Evolutionary conservation across 768 basidiomycete species (phyloP).

Genomic region (Mycena kentingensis): DNA sequence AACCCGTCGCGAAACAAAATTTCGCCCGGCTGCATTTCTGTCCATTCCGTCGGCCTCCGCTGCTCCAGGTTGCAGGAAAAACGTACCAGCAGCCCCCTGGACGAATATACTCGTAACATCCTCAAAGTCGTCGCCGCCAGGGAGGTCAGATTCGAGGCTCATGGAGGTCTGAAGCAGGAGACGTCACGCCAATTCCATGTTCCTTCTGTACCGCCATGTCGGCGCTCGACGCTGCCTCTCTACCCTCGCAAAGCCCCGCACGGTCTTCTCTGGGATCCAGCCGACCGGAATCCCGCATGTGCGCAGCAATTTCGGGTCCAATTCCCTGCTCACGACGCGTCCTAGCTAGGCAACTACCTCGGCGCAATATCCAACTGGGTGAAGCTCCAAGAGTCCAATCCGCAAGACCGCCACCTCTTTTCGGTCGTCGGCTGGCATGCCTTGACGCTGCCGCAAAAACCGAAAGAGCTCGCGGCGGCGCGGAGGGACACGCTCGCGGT

Average conservation of each 20-base stretch:
- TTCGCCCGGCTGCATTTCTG: slow-evolving; percentile 63
- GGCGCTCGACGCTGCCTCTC: neutral
- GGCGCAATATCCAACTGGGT: slow-evolving; percentile 93
- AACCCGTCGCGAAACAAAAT: slow-evolving; percentile 71
- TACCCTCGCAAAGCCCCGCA: slow-evolving; percentile 29
- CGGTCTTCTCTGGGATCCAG: slow-evolving; percentile 90
- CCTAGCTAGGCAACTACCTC: slow-evolving; percentile 89
- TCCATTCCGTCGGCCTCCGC: slow-evolving; percentile 12
- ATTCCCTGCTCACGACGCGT: slow-evolving; percentile 6
- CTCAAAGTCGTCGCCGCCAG: slow-evolving; percentile 61
- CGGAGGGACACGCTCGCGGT: slow-evolving; percentile 79
- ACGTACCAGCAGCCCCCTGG: slow-evolving; percentile 63
- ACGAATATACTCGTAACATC: slow-evolving; percentile 65
- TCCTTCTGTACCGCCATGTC: neutral
- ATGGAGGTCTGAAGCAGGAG: neutral
- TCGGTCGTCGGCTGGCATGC: slow-evolving; percentile 95
- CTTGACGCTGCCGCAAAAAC: slow-evolving; percentile 88
- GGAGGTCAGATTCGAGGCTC: slow-evolving; percentile 34
- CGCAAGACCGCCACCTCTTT: slow-evolving; percentile 71
- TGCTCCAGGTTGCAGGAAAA: slow-evolving; percentile 10
- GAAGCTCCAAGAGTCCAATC: slow-evolving; percentile 62
- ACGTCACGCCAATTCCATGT: neutral
- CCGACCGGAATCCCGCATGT: slow-evolving; percentile 93
- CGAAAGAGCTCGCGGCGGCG: slow-evolving; percentile 57
- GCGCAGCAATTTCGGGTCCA: slow-evolving; percentile 26